phyloP scores from a whole-genome alignment of 495 filamentous ascomycete genomes.

The Aspergillus incahuasiensis region DNA sequence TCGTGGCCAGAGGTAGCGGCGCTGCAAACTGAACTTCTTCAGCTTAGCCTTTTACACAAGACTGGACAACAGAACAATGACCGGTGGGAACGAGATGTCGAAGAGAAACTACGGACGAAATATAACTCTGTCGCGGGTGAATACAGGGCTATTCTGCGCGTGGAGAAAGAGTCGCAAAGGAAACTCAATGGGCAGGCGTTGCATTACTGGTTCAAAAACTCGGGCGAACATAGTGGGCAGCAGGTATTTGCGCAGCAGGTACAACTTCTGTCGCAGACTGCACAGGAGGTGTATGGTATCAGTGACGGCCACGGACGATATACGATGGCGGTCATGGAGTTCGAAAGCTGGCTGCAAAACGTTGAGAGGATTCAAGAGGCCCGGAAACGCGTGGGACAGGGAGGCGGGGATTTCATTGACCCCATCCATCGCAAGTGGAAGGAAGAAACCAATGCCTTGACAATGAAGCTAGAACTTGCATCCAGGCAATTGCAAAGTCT shows the following conservation, averaged over 20 bases:
- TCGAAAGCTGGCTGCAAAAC: slow-evolving; percentile 43
- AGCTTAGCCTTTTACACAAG: slow-evolving; percentile 65
- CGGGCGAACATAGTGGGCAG: slow-evolving; percentile 24
- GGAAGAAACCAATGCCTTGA: slow-evolving; percentile 33
- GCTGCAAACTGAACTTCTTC: slow-evolving; percentile 68
- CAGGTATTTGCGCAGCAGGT: slow-evolving; percentile 37
- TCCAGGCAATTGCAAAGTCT: slow-evolving; percentile 34
- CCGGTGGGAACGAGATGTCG: slow-evolving; percentile 35
- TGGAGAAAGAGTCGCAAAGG: slow-evolving; percentile 37
- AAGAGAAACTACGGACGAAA: slow-evolving; percentile 31
- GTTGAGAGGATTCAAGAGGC: slow-evolving; percentile 28
- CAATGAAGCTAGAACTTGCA: slow-evolving; percentile 37
- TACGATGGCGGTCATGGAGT: slow-evolving; percentile 26
- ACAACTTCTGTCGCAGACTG: slow-evolving; percentile 38
- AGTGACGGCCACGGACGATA: slow-evolving; percentile 31
- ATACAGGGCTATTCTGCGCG: slow-evolving; percentile 29
- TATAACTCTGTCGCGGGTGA: slow-evolving; percentile 35
- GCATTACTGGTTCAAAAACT: slow-evolving; percentile 35
- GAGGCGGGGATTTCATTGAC: slow-evolving; percentile 35
- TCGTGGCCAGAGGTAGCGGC: slow-evolving; percentile 56
- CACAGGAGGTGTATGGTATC: slow-evolving; percentile 41
- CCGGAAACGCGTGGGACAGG: slow-evolving; percentile 4
- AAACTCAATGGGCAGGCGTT: slow-evolving; percentile 39
- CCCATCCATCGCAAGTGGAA: slow-evolving; percentile 41
- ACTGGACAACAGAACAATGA: slow-evolving; percentile 27